These are phyloP conservation scores for Rhazya stricta DNA, from an alignment of 257 asterid species.

Conservation along the genomic window DNA sequence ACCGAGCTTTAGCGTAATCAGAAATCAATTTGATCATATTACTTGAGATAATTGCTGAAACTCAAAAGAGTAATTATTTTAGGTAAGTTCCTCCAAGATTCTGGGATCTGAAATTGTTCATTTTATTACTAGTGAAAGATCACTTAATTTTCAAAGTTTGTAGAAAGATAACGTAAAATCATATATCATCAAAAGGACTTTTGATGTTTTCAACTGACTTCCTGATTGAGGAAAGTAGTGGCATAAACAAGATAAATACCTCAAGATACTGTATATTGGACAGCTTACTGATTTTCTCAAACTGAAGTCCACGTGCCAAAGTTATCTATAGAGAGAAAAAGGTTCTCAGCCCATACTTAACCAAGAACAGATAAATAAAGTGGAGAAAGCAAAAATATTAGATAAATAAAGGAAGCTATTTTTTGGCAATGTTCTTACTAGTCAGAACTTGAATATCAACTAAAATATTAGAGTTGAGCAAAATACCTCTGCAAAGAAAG, in stretches of 20 bases:
- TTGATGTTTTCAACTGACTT: background rate
- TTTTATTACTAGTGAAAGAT: background rate
- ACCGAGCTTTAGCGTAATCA: background rate
- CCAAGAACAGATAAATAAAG: background rate
- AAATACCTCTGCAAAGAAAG: conserved; percentile 41
- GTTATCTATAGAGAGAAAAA: conserved; percentile 26
- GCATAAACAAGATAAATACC: conserved; percentile 18
- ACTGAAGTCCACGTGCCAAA: conserved; percentile 44
- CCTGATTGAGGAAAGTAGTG: background rate
- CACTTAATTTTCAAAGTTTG: background rate
- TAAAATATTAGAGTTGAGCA: conserved; percentile 9
- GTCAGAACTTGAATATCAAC: background rate
- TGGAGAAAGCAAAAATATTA: too few relatives aligned
- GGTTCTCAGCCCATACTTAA: background rate
- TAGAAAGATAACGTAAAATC: background rate
- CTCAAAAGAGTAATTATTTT: background rate
- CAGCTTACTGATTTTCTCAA: conserved; percentile 38
- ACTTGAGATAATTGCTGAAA: background rate
- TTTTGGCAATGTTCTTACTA: background rate
- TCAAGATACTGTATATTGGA: conserved; percentile 34
- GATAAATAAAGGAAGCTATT: background rate
- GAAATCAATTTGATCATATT: background rate
- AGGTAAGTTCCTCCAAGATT: background rate
- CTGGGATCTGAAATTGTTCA: background rate
- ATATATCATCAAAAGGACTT: background rate